A percentile compares a stretch with the other conserved stretches of the same genome.
Conservation (phyloP, 345 rosid species). For the Turnera subulata region DNA sequence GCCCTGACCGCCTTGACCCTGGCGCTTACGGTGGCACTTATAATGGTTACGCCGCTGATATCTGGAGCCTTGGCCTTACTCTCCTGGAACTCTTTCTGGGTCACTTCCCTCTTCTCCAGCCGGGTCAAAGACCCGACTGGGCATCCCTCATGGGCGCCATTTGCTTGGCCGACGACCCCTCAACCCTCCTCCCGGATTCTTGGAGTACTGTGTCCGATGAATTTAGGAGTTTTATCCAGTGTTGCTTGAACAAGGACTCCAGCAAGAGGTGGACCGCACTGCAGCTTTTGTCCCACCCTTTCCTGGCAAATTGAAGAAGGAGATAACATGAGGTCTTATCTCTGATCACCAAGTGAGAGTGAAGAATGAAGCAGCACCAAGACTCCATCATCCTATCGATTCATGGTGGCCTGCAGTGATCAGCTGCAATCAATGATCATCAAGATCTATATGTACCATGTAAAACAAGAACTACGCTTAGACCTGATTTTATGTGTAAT, state of each 20-base stretch:
- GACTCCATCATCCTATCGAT: too few relatives aligned
- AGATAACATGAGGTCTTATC: too few relatives aligned
- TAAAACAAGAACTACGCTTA: too few relatives aligned
- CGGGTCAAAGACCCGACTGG: slow-evolving; percentile 87
- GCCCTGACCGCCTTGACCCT: slow-evolving; percentile 82
- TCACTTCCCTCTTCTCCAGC: slow-evolving; percentile 57
- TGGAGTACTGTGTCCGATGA: slow-evolving; percentile 54
- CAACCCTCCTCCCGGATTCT: slow-evolving; percentile 62
- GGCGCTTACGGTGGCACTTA: slow-evolving; percentile 54
- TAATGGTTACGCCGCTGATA: slow-evolving; percentile 71
- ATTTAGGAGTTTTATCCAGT: slow-evolving; percentile 59
- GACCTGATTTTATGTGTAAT: too few relatives aligned
- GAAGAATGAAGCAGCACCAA: too few relatives aligned
- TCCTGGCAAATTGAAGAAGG: slow-evolving; percentile 38
- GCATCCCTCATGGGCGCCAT: slow-evolving; percentile 86
- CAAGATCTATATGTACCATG: too few relatives aligned
- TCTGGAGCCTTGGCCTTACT: slow-evolving; percentile 84
- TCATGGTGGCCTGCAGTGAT: too few relatives aligned
- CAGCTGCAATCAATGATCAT: too few relatives aligned
- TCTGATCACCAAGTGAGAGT: too few relatives aligned
- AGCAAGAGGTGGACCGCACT: slow-evolving; percentile 65
- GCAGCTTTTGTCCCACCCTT: slow-evolving; percentile 64
- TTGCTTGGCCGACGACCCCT: slow-evolving; percentile 78
- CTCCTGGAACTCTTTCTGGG: slow-evolving; percentile 72
- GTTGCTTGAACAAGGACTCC: slow-evolving; percentile 78